A percentile compares a stretch with the other conserved stretches of the same genome.
phyloP scores from a whole-genome alignment of 495 filamentous ascomycete species.

The Jackrogersella minutella region DNA sequence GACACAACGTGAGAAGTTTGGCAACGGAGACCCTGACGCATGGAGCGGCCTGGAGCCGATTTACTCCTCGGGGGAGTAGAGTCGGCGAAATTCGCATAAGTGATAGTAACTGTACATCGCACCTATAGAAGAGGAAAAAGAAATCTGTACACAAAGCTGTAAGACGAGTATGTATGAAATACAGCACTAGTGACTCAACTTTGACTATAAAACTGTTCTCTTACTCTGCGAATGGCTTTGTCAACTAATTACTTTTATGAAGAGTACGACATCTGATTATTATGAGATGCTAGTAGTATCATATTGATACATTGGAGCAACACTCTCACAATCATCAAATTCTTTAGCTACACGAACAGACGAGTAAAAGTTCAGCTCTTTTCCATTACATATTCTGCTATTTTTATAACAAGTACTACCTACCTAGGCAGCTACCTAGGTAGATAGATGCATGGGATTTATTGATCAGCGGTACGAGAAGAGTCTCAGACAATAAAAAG shows the following conservation, averaged over 20 bases:
- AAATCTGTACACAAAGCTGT: slow-evolving; percentile 18
- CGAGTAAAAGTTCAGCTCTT: too few relatives aligned
- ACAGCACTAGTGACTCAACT: slow-evolving; percentile 15
- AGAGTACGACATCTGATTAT: too few relatives aligned
- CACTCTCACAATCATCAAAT: too few relatives aligned
- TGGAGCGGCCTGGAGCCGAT: slow-evolving; percentile 62
- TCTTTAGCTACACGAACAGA: too few relatives aligned
- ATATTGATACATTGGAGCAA: too few relatives aligned
- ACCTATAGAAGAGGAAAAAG: slow-evolving; percentile 2
- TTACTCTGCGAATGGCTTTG: too few relatives aligned
- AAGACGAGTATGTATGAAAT: slow-evolving; percentile 32
- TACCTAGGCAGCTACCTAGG: too few relatives aligned
- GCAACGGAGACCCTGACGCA: slow-evolving; percentile 50
- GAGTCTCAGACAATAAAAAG: neutral
- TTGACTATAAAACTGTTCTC: neutral
- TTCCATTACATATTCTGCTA: too few relatives aligned
- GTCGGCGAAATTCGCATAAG: slow-evolving; percentile 1
- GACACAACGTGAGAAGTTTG: slow-evolving; percentile 68
- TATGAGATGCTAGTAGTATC: too few relatives aligned
- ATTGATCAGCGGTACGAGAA: neutral
- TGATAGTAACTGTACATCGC: slow-evolving; percentile 12
- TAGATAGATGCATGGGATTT: too few relatives aligned
- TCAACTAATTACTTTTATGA: too few relatives aligned
- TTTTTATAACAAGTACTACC: too few relatives aligned
- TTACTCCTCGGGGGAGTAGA: slow-evolving; percentile 42